Percentiles rank a stretch among this genome's conserved stretches.
Conservation (phyloP, 805 yeast genomes). For the Lipomyces oligophaga region DNA sequence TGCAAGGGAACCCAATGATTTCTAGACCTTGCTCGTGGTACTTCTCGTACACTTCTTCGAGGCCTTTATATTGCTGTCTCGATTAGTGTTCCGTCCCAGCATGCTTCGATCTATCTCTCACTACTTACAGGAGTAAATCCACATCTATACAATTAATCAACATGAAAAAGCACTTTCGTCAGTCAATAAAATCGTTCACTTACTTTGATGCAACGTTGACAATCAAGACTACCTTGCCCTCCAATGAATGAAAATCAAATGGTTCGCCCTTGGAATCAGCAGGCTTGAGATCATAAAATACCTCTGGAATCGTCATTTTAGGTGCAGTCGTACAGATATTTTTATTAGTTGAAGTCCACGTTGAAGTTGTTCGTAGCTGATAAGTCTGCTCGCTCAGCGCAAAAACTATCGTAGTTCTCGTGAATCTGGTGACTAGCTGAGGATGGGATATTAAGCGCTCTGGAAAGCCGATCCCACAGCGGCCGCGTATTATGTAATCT, state of each 20-base stretch:
- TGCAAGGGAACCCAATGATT: constrained; percentile 84
- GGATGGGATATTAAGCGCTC: no score
- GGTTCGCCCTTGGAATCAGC: constrained; percentile 55
- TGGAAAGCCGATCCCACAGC: no score
- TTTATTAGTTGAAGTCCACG: no score
- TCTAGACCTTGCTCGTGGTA: constrained; percentile 61
- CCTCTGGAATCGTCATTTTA: no score
- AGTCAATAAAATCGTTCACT: not conserved
- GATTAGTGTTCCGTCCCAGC: no score
- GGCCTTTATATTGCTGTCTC: constrained; percentile 62
- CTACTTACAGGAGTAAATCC: constrained; percentile 32
- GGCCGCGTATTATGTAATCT: no score
- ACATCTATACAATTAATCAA: constrained; percentile 16
- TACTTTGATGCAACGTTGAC: constrained; percentile 90
- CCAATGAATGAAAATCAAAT: constrained; percentile 55
- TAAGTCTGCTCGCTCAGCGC: no score
- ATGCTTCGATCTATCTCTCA: no score
- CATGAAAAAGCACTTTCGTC: not conserved
- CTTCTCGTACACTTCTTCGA: constrained; percentile 64
- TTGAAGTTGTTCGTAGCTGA: no score
- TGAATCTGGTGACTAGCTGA: no score
- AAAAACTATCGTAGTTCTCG: no score
- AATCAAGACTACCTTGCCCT: constrained; percentile 76
- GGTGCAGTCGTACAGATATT: no score
- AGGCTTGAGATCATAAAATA: constrained; percentile 67